phyloP scores from a whole-genome alignment of 2,329 filamentous ascomycete genomes.

The Fusarium avenaceum region DNA sequence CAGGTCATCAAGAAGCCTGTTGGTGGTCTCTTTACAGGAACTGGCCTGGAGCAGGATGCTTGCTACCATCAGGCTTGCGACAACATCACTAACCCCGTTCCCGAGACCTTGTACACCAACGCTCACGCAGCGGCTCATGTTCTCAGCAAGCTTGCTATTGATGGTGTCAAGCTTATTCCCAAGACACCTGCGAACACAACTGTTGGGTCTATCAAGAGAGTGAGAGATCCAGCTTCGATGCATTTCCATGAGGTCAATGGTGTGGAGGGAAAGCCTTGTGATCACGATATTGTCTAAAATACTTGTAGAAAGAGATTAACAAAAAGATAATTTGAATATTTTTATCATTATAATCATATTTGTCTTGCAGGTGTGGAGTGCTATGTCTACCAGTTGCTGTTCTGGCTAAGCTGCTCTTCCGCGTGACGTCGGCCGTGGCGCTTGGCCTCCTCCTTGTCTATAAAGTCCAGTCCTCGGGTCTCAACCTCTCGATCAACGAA shows the following conservation, averaged over 20 bases:
- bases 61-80: slow-evolving; percentile 57
- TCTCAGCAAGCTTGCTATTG: slow-evolving; percentile 45
- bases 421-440: slow-evolving; percentile 47
- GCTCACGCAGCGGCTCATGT: slow-evolving; percentile 63
- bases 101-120: slow-evolving; percentile 52
- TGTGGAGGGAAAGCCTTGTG: slow-evolving; percentile 40
- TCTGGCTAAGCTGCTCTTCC: slow-evolving; percentile 41
- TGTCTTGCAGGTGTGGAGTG: too few species aligned
- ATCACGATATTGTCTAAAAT: slow-evolving; percentile 45
- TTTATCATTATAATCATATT: not conserved
- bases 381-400: slow-evolving; percentile 23
- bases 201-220: slow-evolving; percentile 31
- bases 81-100: slow-evolving; percentile 55
- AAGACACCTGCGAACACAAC: slow-evolving; percentile 43
- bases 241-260: slow-evolving; percentile 37
- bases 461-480: slow-evolving; percentile 49
- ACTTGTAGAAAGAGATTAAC: too few species aligned
- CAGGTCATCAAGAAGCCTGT: slow-evolving; percentile 65
- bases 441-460: slow-evolving; percentile 51
- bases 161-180: slow-evolving; percentile 44
- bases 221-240: slow-evolving; percentile 36
- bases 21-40: slow-evolving; percentile 71
- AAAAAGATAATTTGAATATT: not conserved
- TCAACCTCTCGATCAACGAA: slow-evolving; percentile 53
- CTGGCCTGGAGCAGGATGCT: slow-evolving; percentile 44